phyloP scores from a whole-genome alignment of 1,284 basidiomycete species.

The Papiliotrema nemorosa region DNA sequence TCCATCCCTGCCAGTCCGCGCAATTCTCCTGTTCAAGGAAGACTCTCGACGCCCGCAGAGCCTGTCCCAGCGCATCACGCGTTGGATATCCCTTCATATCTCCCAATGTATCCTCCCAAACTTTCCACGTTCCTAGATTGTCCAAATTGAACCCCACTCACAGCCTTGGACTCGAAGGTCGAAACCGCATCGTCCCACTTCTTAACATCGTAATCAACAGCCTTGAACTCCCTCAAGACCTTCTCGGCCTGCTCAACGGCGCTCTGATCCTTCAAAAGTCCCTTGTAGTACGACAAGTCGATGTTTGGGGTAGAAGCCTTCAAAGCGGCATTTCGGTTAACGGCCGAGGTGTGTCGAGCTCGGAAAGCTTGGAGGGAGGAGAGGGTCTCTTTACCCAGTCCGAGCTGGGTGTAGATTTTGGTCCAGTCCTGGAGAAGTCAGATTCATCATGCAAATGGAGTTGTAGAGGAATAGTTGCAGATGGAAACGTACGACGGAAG shows the following conservation, averaged over 20 bases:
- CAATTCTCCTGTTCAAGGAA: too few relatives aligned
- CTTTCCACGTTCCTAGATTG: too few relatives aligned
- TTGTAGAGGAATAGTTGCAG: background rate
- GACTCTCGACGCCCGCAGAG: too few relatives aligned
- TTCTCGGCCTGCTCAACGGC: conserved; percentile 93
- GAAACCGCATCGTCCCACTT: conserved; percentile 94
- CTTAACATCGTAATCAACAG: conserved; percentile 89
- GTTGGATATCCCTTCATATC: too few relatives aligned
- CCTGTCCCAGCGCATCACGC: too few relatives aligned
- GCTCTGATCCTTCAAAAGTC: conserved; percentile 85
- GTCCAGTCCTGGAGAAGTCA: conserved; percentile 71
- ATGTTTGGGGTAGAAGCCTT: conserved; percentile 61
- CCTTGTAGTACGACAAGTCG: conserved; percentile 89
- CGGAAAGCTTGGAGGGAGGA: conserved; percentile 90
- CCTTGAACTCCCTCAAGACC: conserved; percentile 84
- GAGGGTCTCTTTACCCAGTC: conserved; percentile 91
- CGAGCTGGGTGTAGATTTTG: conserved; percentile 83
- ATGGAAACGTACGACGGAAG: conserved; percentile 59
- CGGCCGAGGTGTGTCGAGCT: conserved; percentile 87
- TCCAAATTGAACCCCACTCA: too few relatives aligned
- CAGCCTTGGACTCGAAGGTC: conserved; percentile 94
- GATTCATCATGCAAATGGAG: background rate
- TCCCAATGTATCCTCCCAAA: too few relatives aligned
- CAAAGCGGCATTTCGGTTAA: conserved; percentile 68
- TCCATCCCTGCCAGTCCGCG: too few relatives aligned